phyloP scores from a whole-genome alignment of 768 basidiomycete species.

The Sarcodon sp. region DNA sequence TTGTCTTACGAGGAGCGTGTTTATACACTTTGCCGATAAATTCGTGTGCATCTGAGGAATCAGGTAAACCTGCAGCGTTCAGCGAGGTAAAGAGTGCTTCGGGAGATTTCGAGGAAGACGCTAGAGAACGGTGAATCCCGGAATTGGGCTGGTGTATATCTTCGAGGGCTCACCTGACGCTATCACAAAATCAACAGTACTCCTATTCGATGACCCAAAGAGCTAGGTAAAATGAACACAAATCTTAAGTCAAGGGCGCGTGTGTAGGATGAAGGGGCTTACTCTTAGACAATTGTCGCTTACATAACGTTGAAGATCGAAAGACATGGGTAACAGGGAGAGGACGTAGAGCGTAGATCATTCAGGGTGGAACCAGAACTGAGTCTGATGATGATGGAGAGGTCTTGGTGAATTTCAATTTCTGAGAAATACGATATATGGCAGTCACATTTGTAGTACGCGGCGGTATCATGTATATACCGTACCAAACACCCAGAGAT shows the following conservation, averaged over 20 bases:
- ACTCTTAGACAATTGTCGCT: constrained; percentile 70
- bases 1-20: constrained; percentile 67
- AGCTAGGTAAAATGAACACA: constrained; percentile 31
- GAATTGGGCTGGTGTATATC: neutral
- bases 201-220: constrained; percentile 75
- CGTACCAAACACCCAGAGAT: too few species aligned
- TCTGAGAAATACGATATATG: too few species aligned
- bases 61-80: constrained; percentile 65
- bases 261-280: constrained; percentile 12
- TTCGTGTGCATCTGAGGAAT: constrained; percentile 64
- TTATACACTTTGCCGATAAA: constrained; percentile 72
- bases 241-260: neutral
- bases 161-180: constrained; percentile 51
- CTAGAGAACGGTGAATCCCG: constrained; percentile 20
- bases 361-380: too few species aligned
- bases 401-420: too few species aligned
- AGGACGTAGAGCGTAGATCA: neutral
- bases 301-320: constrained; percentile 56
- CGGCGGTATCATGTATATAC: too few species aligned
- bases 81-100: constrained; percentile 70
- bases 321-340: constrained; percentile 32
- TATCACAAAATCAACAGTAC: constrained; percentile 77
- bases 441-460: too few species aligned
- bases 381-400: too few species aligned
- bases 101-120: constrained; percentile 73